Evolutionary conservation across 2,329 filamentous ascomycete species (phyloP).

Genomic region (Pseudogymnoascus verrucosus): DNA sequence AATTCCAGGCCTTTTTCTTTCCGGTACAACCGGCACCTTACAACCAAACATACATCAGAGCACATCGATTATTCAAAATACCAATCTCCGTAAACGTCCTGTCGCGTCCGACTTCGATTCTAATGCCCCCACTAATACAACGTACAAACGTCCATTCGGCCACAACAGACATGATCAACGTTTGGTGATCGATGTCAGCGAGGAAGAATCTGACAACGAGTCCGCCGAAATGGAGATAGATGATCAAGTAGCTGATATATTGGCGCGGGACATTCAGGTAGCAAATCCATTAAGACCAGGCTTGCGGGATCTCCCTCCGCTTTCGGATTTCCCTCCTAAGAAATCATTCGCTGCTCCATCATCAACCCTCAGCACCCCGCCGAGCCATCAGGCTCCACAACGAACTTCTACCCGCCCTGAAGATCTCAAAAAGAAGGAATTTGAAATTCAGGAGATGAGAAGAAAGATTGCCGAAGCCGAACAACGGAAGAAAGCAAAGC

Average conservation of each 20-base stretch:
- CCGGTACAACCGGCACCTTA: constrained; percentile 10
- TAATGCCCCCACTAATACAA: constrained; percentile 30
- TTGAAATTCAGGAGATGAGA: constrained; percentile 54
- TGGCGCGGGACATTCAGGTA: constrained; percentile 24
- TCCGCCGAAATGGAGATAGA: constrained; percentile 60
- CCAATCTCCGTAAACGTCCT: constrained; percentile 43
- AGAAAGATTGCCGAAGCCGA: constrained; percentile 28
- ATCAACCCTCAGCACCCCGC: constrained; percentile 20
- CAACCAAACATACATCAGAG: neutral
- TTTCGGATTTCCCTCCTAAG: constrained; percentile 31
- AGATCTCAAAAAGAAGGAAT: constrained; percentile 44
- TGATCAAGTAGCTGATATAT: constrained; percentile 39
- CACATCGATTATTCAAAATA: constrained; percentile 4
- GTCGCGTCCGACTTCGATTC: constrained; percentile 65
- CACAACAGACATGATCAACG: constrained; percentile 50
- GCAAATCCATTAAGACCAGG: constrained; percentile 27
- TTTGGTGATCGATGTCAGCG: constrained; percentile 79
- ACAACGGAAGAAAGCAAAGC: constrained; percentile 22
- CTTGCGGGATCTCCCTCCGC: constrained; percentile 37
- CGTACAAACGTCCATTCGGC: constrained; percentile 50
- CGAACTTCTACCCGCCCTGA: constrained; percentile 23
- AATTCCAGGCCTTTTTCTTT: constrained; percentile 34
- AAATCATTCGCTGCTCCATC: constrained; percentile 22
- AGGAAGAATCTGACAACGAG: constrained; percentile 52
- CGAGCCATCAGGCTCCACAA: constrained; percentile 13